Percentiles rank a stretch among this genome's conserved stretches.
Evolutionary conservation across 2,329 filamentous ascomycete species (phyloP).

Genomic region (Lasiodiplodia citricola): DNA sequence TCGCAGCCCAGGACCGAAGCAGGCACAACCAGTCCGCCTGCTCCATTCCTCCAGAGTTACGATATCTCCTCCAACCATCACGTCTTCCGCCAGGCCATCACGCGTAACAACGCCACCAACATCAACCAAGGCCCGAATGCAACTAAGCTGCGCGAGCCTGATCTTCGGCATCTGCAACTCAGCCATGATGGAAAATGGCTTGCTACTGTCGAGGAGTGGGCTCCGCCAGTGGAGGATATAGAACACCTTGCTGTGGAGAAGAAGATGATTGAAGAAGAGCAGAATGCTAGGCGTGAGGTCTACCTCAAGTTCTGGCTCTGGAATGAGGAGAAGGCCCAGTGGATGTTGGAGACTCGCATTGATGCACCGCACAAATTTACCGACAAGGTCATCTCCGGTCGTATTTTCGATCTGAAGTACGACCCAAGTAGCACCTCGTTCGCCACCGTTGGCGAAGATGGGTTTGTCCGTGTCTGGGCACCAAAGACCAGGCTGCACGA

Average conservation of each 20-base stretch:
- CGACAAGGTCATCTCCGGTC: constrained; percentile 56
- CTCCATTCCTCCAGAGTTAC: constrained; percentile 79
- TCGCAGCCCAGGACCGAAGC: constrained; percentile 50
- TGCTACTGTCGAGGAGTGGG: constrained; percentile 91
- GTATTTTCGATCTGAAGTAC: constrained; percentile 74
- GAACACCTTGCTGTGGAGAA: constrained; percentile 58
- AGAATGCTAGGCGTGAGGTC: constrained; percentile 67
- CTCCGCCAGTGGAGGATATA: constrained; percentile 72
- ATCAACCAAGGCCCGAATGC: constrained; percentile 65
- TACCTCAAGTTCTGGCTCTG: constrained; percentile 90
- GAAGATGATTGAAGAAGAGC: constrained; percentile 45
- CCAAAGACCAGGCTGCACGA: constrained; percentile 71
- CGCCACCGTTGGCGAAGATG: constrained; percentile 84
- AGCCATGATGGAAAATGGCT: constrained; percentile 87
- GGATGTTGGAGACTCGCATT: constrained; percentile 81
- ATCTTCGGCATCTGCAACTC: constrained; percentile 75
- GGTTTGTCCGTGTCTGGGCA: constrained; percentile 79
- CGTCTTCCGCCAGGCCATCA: constrained; percentile 83
- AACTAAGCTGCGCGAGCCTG: constrained; percentile 72
- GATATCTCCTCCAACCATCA: constrained; percentile 81
- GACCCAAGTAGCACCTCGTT: constrained; percentile 75
- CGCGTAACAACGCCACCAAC: constrained; percentile 85
- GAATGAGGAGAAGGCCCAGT: constrained; percentile 59
- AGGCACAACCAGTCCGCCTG: constrained; percentile 42
- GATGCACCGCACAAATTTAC: constrained; percentile 74